Evolutionary conservation across 1,284 basidiomycete species (phyloP), one percentile per base, ranked within the genome.

Genomic region (Pseudomicrostroma phylloplanum): DNA sequence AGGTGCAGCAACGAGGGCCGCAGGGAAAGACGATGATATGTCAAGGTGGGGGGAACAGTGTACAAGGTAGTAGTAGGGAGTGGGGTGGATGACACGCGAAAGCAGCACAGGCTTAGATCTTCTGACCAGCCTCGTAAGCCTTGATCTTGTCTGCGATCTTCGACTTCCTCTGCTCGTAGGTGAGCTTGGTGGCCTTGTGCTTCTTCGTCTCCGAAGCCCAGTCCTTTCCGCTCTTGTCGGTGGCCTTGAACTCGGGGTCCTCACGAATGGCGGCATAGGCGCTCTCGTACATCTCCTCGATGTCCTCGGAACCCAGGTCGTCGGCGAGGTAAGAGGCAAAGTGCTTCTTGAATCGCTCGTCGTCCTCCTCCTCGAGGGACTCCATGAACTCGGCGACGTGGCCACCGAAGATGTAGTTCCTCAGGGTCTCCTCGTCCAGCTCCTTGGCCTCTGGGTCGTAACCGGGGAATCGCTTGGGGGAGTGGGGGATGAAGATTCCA

Each of bases 311-410:
- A 66, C 91, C 91, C 72, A 99, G 82, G 72, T 89, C 96, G 81
- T 96, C 92, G 56, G 90, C 92, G 69, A 99, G 91, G 83, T 97
- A 97, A 43, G 87, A 86, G 13, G 94, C 80, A 83, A 97, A 97
- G 81, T 97, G 94, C 85, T 94, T 97, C 87, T 96, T 96, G 87
- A 97, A 97, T 40, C 92, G 86, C 83, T 97, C 94, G 80, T 97
- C 96, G 81, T 99, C 96, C 84, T 99, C 96, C 86, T 99, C 96
- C 84, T 99, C 96, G 65, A 98, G 85, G 58, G 88, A 89, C 84
- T 98, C 92, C 96, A 98, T 98, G 86, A 97, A 99, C 83, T 98
- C 96, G 67, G 96, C 91, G 66, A 99, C 88, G 82, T 99, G 93
- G 61, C 93, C 93, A 81, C 92, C 94, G 79, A 86, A 92, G 82